Evolutionary conservation across 768 basidiomycete genomes (phyloP), one percentile per base, ranked within the genome.

Genomic region (Amanita rubescens): DNA sequence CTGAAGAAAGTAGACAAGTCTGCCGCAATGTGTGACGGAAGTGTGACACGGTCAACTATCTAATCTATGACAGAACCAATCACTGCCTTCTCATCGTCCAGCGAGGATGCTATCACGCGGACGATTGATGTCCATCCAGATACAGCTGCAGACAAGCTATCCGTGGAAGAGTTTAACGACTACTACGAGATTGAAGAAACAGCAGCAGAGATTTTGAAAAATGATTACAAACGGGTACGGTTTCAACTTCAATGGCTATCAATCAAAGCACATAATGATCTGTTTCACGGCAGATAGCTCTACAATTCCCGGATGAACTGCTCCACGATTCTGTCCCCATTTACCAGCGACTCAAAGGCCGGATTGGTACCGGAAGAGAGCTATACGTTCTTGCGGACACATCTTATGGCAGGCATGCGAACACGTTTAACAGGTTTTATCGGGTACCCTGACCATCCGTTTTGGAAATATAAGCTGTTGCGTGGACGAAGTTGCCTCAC

Each of bases 221-320:
- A 82, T 1, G 74, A 77, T 55, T 92, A 82, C 69, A 85, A 84
- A 67, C 75, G 87, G 61, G 91, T 92, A 56, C 54, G 81, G 42
- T 27, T 51, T 38, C 46, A 25, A 20, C 34, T 30, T 12, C 17
- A n/a, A 20, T 22, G n/a, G n/a, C n/a, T n/a, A n/a, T n/a, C n/a
- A n/a, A n/a, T n/a, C n/a, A n/a, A n/a, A n/a, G n/a, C n/a, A n/a
- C n/a, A n/a, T n/a, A n/a, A n/a, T n/a, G n/a, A n/a, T n/a, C n/a
- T n/a, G n/a, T 25, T 20, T 42, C 17, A 15, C n/a, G 12, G 33
- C 22, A 93, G 87, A 80, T 94, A 47, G 91, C 91, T 0, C 77
- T 99, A 10, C 96, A 98, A 67, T 97, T 98, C 60, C 95, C 96
- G 0, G 96, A 99, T 65, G 90, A 95, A 64, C 79, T 97, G 19